Evolutionary conservation across 352 stramenopile species (phyloP).

Genomic region (Phytophthora europaea): DNA sequence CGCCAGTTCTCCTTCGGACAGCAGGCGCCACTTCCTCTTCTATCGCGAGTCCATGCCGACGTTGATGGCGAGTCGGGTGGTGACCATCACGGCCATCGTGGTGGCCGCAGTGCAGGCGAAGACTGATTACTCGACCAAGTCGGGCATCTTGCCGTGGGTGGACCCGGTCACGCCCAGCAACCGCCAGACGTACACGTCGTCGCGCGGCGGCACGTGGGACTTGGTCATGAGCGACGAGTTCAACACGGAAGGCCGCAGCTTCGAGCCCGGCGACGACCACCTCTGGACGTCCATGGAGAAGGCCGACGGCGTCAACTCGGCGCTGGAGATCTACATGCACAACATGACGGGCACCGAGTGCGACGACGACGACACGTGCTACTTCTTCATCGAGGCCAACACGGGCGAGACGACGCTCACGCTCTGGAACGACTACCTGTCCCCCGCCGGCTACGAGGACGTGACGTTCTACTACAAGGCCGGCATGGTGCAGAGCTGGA

Average conservation of each 20-base stretch:
- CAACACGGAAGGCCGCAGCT: constrained; percentile 67
- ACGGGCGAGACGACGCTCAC: constrained; percentile 40
- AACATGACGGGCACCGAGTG: constrained; percentile 70
- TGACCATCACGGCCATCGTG: not conserved
- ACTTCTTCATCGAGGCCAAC: constrained; percentile 59
- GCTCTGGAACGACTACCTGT: constrained; percentile 69
- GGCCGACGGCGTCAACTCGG: constrained; percentile 69
- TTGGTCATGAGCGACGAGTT: constrained; percentile 58
- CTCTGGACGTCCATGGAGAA: constrained; percentile 90
- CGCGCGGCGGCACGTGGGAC: constrained; percentile 46
- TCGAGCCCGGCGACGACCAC: constrained; percentile 93
- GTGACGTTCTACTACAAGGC: constrained; percentile 50
- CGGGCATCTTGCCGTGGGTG: constrained; percentile 68
- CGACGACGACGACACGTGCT: constrained; percentile 54
- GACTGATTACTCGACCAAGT: constrained; percentile 59
- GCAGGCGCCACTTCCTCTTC: constrained; percentile 25
- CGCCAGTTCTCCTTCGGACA: constrained; percentile 33
- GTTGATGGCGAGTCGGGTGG: constrained; percentile 9
- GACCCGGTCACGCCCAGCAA: constrained; percentile 61
- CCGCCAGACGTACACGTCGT: constrained; percentile 55
- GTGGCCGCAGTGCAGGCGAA: constrained; percentile 12
- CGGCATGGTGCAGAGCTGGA: constrained; percentile 94
- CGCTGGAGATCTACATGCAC: constrained; percentile 13
- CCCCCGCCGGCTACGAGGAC: constrained; percentile 51
- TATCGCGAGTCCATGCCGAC: constrained; percentile 9